Evolutionary conservation across 441 rosid species (phyloP).

Genomic region (Eruca vesicaria): DNA sequence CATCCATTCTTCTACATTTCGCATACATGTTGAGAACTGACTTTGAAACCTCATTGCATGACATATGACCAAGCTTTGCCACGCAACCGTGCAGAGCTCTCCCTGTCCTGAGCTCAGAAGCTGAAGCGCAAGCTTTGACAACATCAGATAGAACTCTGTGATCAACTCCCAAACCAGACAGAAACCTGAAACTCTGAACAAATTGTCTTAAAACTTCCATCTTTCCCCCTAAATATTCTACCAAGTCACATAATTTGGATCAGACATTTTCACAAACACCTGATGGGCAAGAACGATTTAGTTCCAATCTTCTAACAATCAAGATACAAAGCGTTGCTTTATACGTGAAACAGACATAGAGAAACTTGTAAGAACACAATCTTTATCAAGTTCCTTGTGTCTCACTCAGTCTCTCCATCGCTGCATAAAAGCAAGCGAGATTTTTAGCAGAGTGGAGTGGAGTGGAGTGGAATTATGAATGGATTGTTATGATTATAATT

Average conservation of each 20-base stretch:
- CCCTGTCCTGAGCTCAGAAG: conserved; percentile 46
- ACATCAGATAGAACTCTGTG: conserved; percentile 48
- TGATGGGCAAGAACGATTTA: conserved; percentile 20
- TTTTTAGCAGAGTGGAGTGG: not conserved
- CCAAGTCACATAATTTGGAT: conserved; percentile 17
- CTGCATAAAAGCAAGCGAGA: not conserved
- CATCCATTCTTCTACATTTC: conserved; percentile 55
- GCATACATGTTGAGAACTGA: conserved; percentile 82
- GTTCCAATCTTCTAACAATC: not conserved
- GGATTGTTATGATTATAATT: not conserved
- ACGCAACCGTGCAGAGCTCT: conserved; percentile 51
- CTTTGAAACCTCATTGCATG: conserved; percentile 57
- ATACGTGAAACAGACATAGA: not conserved
- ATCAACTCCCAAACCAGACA: conserved; percentile 38
- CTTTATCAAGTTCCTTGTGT: conserved; percentile 7
- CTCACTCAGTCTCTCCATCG: conserved; percentile 11
- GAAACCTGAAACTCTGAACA: conserved; percentile 36
- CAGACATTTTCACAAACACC: conserved; percentile 45
- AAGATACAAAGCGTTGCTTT: not conserved
- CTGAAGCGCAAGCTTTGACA: conserved; percentile 63
- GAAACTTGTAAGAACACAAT: not conserved
- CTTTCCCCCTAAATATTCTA: not conserved
- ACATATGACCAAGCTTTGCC: conserved; percentile 53
- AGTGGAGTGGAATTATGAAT: not conserved
- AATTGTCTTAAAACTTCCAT: conserved; percentile 41